phyloP scores from a whole-genome alignment of 2,329 filamentous ascomycete genomes.

The Madurella mycetomatis region DNA sequence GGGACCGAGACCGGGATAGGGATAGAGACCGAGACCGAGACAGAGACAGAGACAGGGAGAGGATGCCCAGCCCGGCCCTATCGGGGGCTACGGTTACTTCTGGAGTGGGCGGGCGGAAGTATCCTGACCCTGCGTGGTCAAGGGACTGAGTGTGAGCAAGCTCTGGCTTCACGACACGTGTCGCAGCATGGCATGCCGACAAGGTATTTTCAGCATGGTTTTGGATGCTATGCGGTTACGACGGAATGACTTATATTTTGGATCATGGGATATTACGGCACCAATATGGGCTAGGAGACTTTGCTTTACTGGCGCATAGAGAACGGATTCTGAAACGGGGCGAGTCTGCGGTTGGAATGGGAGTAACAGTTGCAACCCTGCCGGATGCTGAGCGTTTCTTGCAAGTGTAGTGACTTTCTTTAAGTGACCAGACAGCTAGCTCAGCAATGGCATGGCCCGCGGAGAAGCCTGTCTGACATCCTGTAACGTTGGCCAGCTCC shows the following conservation, averaged over 20 bases:
- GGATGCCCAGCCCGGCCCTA: conserved; percentile 32
- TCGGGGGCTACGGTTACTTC: conserved; percentile 31
- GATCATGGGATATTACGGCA: neutral
- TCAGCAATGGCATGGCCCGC: no score
- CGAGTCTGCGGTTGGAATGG: neutral
- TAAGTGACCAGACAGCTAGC: no score
- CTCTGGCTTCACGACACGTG: neutral
- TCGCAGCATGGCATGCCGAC: neutral
- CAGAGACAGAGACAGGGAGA: conserved; percentile 32
- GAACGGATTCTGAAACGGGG: neutral
- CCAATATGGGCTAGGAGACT: neutral
- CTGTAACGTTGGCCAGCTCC: no score
- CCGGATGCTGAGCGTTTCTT: no score
- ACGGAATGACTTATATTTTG: neutral
- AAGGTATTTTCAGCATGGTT: neutral
- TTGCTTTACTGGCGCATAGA: neutral
- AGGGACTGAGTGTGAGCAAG: conserved; percentile 19
- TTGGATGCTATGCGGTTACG: neutral
- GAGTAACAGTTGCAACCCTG: no score
- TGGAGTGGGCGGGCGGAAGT: conserved; percentile 36
- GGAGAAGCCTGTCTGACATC: no score
- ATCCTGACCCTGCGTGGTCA: conserved; percentile 31
- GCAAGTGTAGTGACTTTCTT: no score
- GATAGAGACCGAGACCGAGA: conserved; percentile 26
- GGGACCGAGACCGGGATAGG: conserved; percentile 19